Base-by-base conservation (phyloP, 495 filamentous ascomycete genomes). In the Aspergillus sclerotiicarbonarius region DNA sequence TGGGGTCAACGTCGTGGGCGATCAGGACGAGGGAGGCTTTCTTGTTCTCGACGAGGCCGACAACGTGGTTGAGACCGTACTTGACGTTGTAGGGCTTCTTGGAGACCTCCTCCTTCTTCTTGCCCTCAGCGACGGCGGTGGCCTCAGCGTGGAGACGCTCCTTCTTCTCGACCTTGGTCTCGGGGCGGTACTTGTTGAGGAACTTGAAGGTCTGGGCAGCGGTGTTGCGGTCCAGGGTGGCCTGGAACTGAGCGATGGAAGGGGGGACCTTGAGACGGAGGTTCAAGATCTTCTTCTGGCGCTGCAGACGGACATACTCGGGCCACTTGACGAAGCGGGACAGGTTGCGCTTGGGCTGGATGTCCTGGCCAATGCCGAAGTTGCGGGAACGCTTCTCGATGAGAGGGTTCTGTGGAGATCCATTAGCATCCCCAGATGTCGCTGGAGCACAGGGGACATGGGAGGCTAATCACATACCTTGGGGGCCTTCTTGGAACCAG, bases 71-170 rank as follows among this genome's bases (percentile, higher is more conserved):
- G 67, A 99, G 87, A 80, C 95, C 95, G 79, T 96, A 98, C 87
- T 99, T 98, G 84, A 93, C 94, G 69, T 89, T 82, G 79, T 96
- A 98, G 67, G 94, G 94, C 87, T 99, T 99, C 90, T 98, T 98
- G 88, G 84, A 89, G 69, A 95, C 92, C 74, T 97, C 94, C 84
- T 98, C 95, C 90, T 98, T 98, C 88, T 97, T 98, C 88, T 97
- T 96, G 76, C 95, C 95, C 76, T 98, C 91, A 73, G 89, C 83
- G 72, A 98, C 86, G 65, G 92, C 95, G 63, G 91, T 96, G 59
- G 95, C 95, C 85, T 99, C 95, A 85, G 96, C 91, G 76, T 87
- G 85, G 63, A 99, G 81, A 79, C 95, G 90, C 83, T 99, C 95
- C 87, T 97, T 99, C 90, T 99, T 99, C 88, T 98, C 94, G 62